Conservation (phyloP, 1,139 yeast species). For the Keqinozyma sinolaborantium region DNA sequence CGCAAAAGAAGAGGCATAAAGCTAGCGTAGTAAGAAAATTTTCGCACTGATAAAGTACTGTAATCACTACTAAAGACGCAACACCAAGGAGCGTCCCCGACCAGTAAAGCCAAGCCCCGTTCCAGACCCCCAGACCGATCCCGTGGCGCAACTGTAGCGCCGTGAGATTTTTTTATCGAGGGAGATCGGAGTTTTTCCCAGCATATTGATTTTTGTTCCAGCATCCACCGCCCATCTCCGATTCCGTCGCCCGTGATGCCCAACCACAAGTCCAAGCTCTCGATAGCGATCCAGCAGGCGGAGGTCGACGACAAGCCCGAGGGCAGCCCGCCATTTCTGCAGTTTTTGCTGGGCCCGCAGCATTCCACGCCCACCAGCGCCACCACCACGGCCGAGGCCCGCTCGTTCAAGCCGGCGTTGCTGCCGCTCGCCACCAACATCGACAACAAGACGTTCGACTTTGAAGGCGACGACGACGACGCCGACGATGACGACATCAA, state of each 20-base stretch:
- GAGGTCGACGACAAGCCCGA: conserved; percentile 19
- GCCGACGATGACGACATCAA: conserved; percentile 33
- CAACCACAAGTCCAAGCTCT: conserved; percentile 40
- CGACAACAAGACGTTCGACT: conserved; percentile 7
- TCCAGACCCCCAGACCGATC: too few relatives aligned
- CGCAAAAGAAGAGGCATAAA: too few relatives aligned
- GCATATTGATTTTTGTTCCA: too few relatives aligned
- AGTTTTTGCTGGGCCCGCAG: conserved; percentile 21
- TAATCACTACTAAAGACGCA: too few relatives aligned
- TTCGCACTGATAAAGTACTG: too few relatives aligned
- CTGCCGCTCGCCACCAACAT: conserved; percentile 31
- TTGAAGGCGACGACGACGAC: conserved; percentile 40
- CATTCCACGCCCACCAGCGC: conserved; percentile 27
- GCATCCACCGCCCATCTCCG: too few relatives aligned
- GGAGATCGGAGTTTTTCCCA: too few relatives aligned
- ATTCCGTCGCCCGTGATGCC: conserved; percentile 32
- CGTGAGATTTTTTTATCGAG: too few relatives aligned
- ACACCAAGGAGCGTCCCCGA: too few relatives aligned
- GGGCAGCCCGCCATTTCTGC: conserved; percentile 8
- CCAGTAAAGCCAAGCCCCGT: too few relatives aligned
- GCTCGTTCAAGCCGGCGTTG: conserved; percentile 34
- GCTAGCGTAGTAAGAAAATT: too few relatives aligned
- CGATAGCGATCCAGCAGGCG: conserved; percentile 46
- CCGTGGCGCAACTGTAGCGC: too few relatives aligned
- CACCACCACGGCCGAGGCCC: conserved; percentile 19